Evolutionary conservation across 768 basidiomycete species (phyloP).

Genomic region (Tricholoma hemisulphureum): DNA sequence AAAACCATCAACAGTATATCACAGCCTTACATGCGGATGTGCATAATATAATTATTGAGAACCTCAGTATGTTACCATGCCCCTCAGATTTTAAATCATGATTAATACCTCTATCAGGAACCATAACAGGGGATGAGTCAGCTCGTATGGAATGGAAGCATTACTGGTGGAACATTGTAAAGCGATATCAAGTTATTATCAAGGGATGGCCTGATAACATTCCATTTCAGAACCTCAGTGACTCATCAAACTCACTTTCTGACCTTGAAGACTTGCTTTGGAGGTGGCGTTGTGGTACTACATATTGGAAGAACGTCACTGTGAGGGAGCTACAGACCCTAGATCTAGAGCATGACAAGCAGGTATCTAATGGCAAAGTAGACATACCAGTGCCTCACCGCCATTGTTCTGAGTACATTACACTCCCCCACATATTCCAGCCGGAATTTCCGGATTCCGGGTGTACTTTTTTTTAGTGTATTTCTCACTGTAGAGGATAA

Average conservation of each 20-base stretch:
- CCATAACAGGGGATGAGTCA: conserved; percentile 6
- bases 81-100: background rate
- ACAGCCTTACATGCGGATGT: background rate
- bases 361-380: background rate
- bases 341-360: background rate
- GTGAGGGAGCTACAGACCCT: conserved; percentile 6
- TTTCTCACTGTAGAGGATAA: no score
- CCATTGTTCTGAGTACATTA: no score
- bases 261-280: conserved; percentile 11
- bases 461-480: no score
- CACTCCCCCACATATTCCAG: no score
- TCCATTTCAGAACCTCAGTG: conserved; percentile 19
- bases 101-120: background rate
- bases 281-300: conserved; percentile 10
- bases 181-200: conserved; percentile 11
- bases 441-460: no score
- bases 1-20: background rate
- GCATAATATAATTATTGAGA: background rate
- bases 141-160: conserved; percentile 15
- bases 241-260: conserved; percentile 5
- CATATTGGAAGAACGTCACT: conserved; percentile 11
- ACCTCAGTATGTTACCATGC: background rate
- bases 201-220: conserved; percentile 16
- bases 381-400: background rate
- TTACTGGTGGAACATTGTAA: conserved; percentile 16